A percentile compares a stretch with the other conserved stretches of the same genome.
These are phyloP conservation scores for Panaeolus papilionaceus DNA, from an alignment of 768 basidiomycete species.

Conservation along the genomic window DNA sequence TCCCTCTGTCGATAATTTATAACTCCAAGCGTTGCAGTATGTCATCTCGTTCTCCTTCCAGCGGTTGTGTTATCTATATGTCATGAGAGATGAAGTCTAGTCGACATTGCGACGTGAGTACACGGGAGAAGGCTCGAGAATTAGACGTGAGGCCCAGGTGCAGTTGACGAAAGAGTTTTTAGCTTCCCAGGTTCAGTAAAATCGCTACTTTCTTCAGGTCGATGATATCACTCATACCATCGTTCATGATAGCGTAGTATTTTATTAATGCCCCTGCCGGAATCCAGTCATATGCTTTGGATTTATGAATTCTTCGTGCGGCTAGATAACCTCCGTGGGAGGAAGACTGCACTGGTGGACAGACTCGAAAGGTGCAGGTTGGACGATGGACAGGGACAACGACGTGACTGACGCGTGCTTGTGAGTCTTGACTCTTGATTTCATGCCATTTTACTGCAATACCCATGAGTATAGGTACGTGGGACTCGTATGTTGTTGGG, in stretches of 20 bases:
- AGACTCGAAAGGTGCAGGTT: not conserved
- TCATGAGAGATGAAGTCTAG: not conserved
- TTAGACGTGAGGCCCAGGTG: not conserved
- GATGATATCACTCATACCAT: not conserved
- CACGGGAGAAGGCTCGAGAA: too few relatives aligned
- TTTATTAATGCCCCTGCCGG: not conserved
- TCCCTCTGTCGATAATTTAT: not conserved
- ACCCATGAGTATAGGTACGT: not conserved
- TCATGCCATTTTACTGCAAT: not conserved
- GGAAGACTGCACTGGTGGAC: not conserved
- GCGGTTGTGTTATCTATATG: not conserved
- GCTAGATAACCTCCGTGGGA: not conserved
- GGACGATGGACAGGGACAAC: constrained; percentile 1
- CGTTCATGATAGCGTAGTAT: not conserved
- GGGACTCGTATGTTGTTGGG: not conserved
- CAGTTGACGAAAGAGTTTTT: not conserved
- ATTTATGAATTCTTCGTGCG: not conserved
- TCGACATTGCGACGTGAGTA: not conserved
- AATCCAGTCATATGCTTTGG: not conserved
- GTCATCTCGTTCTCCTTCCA: not conserved
- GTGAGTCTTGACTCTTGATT: not conserved
- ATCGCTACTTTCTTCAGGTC: not conserved
- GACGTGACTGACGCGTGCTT: not conserved
- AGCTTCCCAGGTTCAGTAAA: constrained; percentile 10
- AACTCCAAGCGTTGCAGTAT: not conserved